Percentiles rank a stretch among this genome's conserved stretches.
phyloP scores from a whole-genome alignment of 2,329 filamentous ascomycete species.

The Neofusicoccum sp. region DNA sequence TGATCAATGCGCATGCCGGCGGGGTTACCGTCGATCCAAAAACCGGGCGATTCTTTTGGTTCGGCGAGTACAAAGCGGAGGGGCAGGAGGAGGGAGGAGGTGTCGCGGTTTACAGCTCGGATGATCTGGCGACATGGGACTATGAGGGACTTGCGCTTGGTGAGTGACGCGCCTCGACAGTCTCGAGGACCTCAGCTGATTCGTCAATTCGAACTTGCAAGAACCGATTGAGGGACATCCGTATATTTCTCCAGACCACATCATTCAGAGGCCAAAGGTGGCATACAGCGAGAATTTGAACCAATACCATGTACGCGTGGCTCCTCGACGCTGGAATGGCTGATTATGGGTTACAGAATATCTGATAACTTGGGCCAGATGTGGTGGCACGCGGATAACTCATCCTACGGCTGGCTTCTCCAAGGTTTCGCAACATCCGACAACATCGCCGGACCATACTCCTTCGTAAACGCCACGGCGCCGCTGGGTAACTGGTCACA shows the following conservation, averaged over 20 bases:
- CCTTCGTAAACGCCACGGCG: constrained; percentile 52
- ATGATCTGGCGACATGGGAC: constrained; percentile 60
- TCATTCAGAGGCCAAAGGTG: constrained; percentile 64
- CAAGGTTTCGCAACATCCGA: constrained; percentile 57
- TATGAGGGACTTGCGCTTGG: constrained; percentile 57
- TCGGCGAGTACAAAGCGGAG: constrained; percentile 61
- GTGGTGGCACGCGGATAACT: constrained; percentile 63
- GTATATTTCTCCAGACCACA: constrained; percentile 54
- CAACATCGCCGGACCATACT: constrained; percentile 54
- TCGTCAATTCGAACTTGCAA: constrained; percentile 18
- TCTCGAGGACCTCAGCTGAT: background rate
- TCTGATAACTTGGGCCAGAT: constrained; percentile 38
- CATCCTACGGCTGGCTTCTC: constrained; percentile 55
- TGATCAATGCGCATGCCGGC: constrained; percentile 63
- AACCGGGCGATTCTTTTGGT: constrained; percentile 58
- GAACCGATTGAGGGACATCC: constrained; percentile 55
- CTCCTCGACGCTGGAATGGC: background rate
- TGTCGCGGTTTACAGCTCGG: constrained; percentile 60
- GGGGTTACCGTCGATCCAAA: constrained; percentile 53
- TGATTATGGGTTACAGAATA: background rate
- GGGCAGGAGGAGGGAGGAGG: constrained; percentile 60
- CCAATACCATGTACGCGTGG: constrained; percentile 56
- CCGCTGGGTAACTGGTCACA: constrained; percentile 63
- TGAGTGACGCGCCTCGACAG: too few species aligned
- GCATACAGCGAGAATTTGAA: constrained; percentile 54